Conservation (phyloP, 176 grass and related monocot species). For the Rhynchospora breviuscula region DNA sequence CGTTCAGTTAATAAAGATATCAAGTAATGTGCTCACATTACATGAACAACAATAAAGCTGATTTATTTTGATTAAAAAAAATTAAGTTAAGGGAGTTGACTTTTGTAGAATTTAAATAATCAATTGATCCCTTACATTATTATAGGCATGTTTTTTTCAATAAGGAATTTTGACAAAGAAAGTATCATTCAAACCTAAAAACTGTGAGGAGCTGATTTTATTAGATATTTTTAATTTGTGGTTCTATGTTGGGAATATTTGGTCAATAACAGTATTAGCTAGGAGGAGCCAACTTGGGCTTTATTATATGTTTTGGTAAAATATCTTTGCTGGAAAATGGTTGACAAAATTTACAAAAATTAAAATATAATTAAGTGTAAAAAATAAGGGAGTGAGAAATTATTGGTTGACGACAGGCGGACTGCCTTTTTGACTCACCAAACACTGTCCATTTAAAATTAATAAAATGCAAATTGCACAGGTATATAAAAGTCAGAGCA, state of each 20-base stretch:
- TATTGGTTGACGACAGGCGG: background rate
- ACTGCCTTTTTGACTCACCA: conserved; percentile 1
- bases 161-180: background rate
- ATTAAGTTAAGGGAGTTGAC: background rate
- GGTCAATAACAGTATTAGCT: background rate
- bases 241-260: background rate
- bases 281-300: background rate
- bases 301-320: background rate
- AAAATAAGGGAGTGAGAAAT: background rate
- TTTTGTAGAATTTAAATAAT: background rate
- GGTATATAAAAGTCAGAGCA: background rate
- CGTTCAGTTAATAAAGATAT: background rate
- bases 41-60: background rate
- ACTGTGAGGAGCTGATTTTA: background rate
- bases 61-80: background rate
- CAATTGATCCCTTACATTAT: background rate
- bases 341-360: background rate
- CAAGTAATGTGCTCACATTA: background rate
- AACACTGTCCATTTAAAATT: background rate
- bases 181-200: background rate
- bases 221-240: background rate
- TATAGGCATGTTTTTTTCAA: background rate
- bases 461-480: background rate
- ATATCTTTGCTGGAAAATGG: no score
- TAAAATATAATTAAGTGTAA: background rate